Evolutionary conservation across 2,329 filamentous ascomycete genomes (phyloP), one percentile per base, ranked within the genome.

Genomic region (Anthostomella pinea): DNA sequence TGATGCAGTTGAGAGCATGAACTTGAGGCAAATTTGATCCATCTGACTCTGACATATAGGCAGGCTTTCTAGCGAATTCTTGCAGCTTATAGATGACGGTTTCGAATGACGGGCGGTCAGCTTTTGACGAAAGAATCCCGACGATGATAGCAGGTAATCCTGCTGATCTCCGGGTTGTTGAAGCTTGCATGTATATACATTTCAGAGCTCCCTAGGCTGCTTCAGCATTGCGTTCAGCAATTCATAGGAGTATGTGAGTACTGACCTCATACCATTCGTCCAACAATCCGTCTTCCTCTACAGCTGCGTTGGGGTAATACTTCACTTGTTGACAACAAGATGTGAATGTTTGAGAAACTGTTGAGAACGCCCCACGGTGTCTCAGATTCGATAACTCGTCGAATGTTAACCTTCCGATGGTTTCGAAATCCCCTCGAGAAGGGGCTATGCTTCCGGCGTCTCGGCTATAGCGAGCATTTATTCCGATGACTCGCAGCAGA

Each of bases 351-450:
- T 88, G 81, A 1, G 91, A 86, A 2, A 97, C 93, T 0, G 91
- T 91, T 0, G 88, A 93, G 56, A 97, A 95, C 6, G 93, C 93
- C 38, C 93, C 93, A 39, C 93, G 78, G 60, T 98, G 93, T 25
- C 93, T 79, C 19, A 98, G 70, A 34, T 79, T 85, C 0, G 87
- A 80, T 7, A 98, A 71, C 56, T 98, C 87, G 2, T 78, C 77
- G 56, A 96, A 95, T 11, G 87, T 83, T 6, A 95, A 65, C 24
- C 77, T 70, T 7, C 89, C 89, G 23, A 91, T 77, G 7, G 66
- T 67, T 24, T 77, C 70, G 43, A 89, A 86, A 1, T 83, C 70
- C 2, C 70, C 62, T 8, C 60, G 54, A 2, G 68, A 63, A 2
- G 74, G 72, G n/a, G 69, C 62, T 0, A 81, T 67, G 18, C 63